A percentile compares a stretch with the other conserved stretches of the same genome.
phyloP scores from a whole-genome alignment of 1,284 basidiomycete genomes.

The Phellinidium pouzarii region DNA sequence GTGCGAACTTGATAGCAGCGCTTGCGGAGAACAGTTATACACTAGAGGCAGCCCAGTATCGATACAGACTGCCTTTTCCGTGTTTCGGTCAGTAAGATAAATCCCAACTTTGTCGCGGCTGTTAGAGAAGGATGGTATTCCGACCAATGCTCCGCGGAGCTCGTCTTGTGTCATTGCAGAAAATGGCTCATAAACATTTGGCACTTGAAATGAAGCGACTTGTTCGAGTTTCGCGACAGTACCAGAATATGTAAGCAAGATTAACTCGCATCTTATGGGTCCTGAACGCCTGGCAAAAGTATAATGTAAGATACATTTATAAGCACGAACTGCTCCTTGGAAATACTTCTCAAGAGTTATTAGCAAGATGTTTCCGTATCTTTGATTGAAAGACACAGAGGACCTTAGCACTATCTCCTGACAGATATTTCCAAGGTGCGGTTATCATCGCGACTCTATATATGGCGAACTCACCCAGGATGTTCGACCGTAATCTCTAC shows the following conservation, averaged over 20 bases:
- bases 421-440: background rate
- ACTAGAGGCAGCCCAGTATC: conserved; percentile 12
- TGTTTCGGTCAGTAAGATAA: conserved; percentile 10
- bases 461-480: background rate
- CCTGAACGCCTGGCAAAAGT: background rate
- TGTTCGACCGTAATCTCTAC: conserved; percentile 15
- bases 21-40: conserved; percentile 7
- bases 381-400: background rate
- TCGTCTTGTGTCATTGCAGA: conserved; percentile 15
- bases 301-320: background rate
- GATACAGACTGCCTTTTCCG: conserved; percentile 12
- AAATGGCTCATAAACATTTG: conserved; percentile 8
- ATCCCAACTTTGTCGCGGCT: conserved; percentile 7
- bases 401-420: background rate
- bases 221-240: background rate
- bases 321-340: background rate
- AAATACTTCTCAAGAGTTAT: background rate
- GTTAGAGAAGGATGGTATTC: background rate
- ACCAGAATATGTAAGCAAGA: conserved; percentile 3
- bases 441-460: background rate
- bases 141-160: conserved; percentile 8
- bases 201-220: conserved; percentile 3
- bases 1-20: conserved; percentile 5
- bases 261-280: conserved; percentile 8
- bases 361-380: background rate